Conservation (phyloP, 2,329 filamentous ascomycete genomes). For the Ophiocordyceps camponoti-saundersi region DNA sequence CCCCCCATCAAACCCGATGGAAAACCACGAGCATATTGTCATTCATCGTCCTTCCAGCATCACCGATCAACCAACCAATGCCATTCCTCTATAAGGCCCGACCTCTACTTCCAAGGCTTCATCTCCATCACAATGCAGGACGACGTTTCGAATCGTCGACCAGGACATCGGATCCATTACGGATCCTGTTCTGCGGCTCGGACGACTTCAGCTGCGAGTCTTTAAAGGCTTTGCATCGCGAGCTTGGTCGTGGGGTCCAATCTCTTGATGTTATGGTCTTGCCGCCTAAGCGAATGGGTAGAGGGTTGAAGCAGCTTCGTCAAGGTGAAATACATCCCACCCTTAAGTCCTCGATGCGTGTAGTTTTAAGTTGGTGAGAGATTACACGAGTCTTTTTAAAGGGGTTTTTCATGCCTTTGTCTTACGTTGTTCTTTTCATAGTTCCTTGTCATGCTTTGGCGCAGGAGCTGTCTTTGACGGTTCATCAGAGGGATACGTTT, state of each 20-base stretch:
- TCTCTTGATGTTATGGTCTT: conserved; percentile 78
- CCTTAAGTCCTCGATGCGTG: too few relatives aligned
- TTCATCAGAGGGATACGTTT: conserved; percentile 71
- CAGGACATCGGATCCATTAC: conserved; percentile 39
- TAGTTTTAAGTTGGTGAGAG: too few relatives aligned
- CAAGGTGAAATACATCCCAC: too few relatives aligned
- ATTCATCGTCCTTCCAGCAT: too few relatives aligned
- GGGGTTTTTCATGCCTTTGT: conserved; percentile 33
- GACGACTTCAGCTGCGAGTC: conserved; percentile 78
- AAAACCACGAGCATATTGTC: too few relatives aligned
- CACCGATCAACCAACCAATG: too few relatives aligned
- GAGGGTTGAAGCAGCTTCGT: conserved; percentile 51
- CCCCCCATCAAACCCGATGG: neutral
- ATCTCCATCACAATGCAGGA: too few relatives aligned
- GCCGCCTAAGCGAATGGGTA: conserved; percentile 60
- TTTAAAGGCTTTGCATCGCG: conserved; percentile 48
- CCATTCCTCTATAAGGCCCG: neutral
- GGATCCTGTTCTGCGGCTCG: conserved; percentile 86
- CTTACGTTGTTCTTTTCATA: conserved; percentile 13
- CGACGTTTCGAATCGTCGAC: neutral
- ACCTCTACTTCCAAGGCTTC: too few relatives aligned
- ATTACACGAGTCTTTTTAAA: neutral
- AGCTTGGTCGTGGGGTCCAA: conserved; percentile 40
- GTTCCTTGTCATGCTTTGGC: conserved; percentile 60
- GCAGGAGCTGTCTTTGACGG: conserved; percentile 40